Conservation (phyloP, 768 basidiomycete species). For the Clitopilus passeckerianus region DNA sequence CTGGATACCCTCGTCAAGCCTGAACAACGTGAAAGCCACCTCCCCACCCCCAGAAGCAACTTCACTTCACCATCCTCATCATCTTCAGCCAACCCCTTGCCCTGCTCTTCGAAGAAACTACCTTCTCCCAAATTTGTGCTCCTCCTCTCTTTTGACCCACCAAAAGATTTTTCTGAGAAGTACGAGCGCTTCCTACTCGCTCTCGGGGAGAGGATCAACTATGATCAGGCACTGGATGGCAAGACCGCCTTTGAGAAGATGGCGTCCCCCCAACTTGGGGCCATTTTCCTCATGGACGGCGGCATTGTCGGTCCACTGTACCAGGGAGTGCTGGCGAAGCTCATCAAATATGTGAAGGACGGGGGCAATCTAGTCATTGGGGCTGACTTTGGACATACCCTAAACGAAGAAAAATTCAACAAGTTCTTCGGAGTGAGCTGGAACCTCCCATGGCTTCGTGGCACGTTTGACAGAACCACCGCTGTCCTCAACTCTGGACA, state of each 20-base stretch:
- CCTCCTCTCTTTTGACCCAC: neutral
- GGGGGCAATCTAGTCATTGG: conserved; percentile 33
- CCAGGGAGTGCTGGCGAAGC: conserved; percentile 15
- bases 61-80: neutral
- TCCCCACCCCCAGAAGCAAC: neutral
- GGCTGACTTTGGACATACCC: conserved; percentile 23
- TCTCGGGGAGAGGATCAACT: neutral
- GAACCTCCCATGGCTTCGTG: conserved; percentile 30
- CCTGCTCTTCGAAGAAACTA: neutral
- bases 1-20: conserved; percentile 14
- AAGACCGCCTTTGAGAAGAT: conserved; percentile 19
- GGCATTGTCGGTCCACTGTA: conserved; percentile 21
- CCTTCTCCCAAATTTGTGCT: neutral
- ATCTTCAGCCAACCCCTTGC: neutral
- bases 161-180: neutral
- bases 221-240: conserved; percentile 4
- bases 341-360: conserved; percentile 28
- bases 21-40: neutral
- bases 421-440: conserved; percentile 24
- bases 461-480: conserved; percentile 33
- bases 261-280: conserved; percentile 17
- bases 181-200: neutral
- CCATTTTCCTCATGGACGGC: conserved; percentile 32
- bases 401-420: conserved; percentile 15
- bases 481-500: conserved; percentile 26